Conservation (phyloP, 352 stramenopile genomes). For the Phytopythium delawarense region DNA sequence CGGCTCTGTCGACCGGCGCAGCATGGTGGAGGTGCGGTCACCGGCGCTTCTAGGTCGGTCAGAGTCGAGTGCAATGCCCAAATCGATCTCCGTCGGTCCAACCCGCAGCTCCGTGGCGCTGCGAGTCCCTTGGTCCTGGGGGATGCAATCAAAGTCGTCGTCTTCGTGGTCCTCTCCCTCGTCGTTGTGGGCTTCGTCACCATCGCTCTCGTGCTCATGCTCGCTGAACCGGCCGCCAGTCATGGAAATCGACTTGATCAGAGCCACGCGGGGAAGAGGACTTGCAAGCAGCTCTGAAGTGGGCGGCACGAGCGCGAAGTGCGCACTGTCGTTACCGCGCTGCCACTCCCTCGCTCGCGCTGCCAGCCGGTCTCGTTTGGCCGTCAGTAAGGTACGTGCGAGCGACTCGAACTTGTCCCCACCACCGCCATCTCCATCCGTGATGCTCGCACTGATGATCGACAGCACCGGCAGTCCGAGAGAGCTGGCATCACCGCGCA, state of each 20-base stretch:
- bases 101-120: background rate
- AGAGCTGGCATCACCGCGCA: slow-evolving; percentile 2
- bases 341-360: slow-evolving; percentile 8
- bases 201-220: background rate
- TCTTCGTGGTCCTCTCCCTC: background rate
- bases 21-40: background rate
- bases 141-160: background rate
- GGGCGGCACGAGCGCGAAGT: slow-evolving; percentile 23
- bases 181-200: background rate
- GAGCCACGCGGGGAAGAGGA: slow-evolving; percentile 17
- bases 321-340: slow-evolving; percentile 27
- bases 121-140: background rate
- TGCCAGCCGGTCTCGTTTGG: slow-evolving; percentile 14
- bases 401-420: background rate
- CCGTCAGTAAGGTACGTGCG: background rate
- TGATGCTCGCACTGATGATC: slow-evolving; percentile 7
- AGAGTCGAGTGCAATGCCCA: background rate
- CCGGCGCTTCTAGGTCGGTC: background rate
- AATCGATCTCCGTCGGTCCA: background rate
- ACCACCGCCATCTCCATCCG: background rate
- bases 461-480: slow-evolving; percentile 15
- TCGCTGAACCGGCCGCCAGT: background rate
- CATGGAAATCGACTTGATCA: slow-evolving; percentile 29
- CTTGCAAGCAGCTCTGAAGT: slow-evolving; percentile 17
- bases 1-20: background rate